Base-by-base conservation (phyloP, 2,329 filamentous ascomycete species). In the Cladophialophora immunda region DNA sequence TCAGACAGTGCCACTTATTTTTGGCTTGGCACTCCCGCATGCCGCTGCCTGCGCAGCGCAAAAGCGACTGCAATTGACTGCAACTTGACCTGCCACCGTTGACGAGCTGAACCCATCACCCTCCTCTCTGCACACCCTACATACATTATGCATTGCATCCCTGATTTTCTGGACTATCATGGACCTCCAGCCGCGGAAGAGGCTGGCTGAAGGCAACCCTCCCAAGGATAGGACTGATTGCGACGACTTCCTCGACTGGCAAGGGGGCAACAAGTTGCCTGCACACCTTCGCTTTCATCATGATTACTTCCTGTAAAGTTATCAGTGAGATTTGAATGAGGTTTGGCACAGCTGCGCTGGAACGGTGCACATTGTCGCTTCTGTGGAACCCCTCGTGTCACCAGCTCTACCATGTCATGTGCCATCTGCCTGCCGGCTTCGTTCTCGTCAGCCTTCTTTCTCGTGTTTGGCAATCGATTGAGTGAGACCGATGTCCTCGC, bases 131-230 rank as follows among this genome's bases (percentile, higher is more conserved):
- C 7, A 5, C 36, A 9, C 32, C 6, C 8, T 7, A 8, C 6
- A 41, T 19, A 41, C 38, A 41, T 2, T 13, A 4, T 38, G 34
- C 34, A 38, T 38, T 4, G 22, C 19, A 50, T 25, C 9, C 4
- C 19, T 9, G 45, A 50, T 8, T 50, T 50, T 50, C 45, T 50
- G 45, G 45, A 50, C 45, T 22, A 50, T 50, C 3, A 50, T 50
- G 1, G 45, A 25, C 45, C 45, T 13, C 19, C 45, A 25, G 45
- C 45, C 22, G 45, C 13, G 25, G 45, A 25, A 6, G 38, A 50
- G 45, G 45, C 45, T 50, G 45, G 45, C 45, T 50, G 45, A 50
- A 50, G 4, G 6, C 19, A 25, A 50, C 9, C 45, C 19, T 50
- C 45, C 3, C 3, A 13, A 50, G 19, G 7, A 25, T 25, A 25